Conservation (phyloP, 768 basidiomycete genomes). For the Tephrocybe sp. region DNA sequence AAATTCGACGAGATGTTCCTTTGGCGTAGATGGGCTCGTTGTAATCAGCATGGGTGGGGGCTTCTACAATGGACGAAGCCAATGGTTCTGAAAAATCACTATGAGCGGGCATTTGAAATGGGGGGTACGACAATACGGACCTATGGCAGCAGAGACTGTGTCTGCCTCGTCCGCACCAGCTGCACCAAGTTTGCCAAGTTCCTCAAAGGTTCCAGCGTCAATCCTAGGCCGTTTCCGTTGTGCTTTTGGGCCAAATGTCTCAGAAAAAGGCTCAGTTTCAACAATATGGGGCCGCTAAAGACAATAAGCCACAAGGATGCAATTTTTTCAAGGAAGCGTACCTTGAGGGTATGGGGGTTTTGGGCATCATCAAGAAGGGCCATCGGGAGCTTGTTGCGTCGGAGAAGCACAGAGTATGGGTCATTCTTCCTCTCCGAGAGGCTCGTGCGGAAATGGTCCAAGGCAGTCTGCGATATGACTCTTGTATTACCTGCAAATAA, state of each 20-base stretch:
- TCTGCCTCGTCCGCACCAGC: slow-evolving; percentile 57
- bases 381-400: slow-evolving; percentile 97
- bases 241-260: slow-evolving; percentile 95
- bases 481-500: slow-evolving; percentile 82
- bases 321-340: slow-evolving; percentile 14
- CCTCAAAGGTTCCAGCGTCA: slow-evolving; percentile 90
- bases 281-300: slow-evolving; percentile 86
- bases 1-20: slow-evolving; percentile 93
- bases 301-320: neutral
- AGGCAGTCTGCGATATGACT: slow-evolving; percentile 93
- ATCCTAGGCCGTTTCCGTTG: slow-evolving; percentile 89
- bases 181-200: slow-evolving; percentile 69
- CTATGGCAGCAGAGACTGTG: slow-evolving; percentile 43
- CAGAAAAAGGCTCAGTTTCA: slow-evolving; percentile 91
- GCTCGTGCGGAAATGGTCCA: slow-evolving; percentile 95
- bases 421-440: slow-evolving; percentile 84
- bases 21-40: slow-evolving; percentile 94
- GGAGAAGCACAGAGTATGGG: slow-evolving; percentile 93
- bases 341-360: slow-evolving; percentile 81
- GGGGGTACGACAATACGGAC: slow-evolving; percentile 26
- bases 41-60: slow-evolving; percentile 71
- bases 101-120: neutral
- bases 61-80: slow-evolving; percentile 48
- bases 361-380: slow-evolving; percentile 88
- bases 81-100: slow-evolving; percentile 45